Percentiles rank a stretch among this genome's conserved stretches.
Conservation (phyloP, 805 yeast species). For the Isabelozyma gotoi region DNA sequence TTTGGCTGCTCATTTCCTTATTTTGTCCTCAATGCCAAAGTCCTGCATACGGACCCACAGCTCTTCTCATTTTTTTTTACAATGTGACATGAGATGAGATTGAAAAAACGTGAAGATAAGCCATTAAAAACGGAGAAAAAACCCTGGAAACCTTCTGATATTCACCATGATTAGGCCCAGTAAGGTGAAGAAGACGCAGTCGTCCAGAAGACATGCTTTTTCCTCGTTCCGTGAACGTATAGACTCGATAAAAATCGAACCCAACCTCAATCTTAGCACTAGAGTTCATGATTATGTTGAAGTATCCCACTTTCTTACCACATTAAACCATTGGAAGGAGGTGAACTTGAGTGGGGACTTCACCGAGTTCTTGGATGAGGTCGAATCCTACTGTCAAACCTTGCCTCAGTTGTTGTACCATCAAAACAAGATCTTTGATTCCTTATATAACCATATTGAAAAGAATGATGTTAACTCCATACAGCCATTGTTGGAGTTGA, state of each 20-base stretch:
- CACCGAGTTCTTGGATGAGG: constrained; percentile 56
- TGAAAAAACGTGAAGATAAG: neutral
- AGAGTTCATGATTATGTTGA: constrained; percentile 72
- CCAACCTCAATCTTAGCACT: constrained; percentile 52
- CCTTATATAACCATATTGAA: constrained; percentile 46
- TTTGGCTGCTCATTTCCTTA: neutral
- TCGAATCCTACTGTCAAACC: constrained; percentile 59
- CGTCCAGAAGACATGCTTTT: constrained; percentile 58
- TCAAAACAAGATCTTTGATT: constrained; percentile 54
- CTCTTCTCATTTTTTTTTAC: neutral
- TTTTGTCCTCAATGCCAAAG: neutral
- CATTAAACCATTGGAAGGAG: constrained; percentile 86
- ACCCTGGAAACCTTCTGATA: neutral
- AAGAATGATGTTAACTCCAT: constrained; percentile 67
- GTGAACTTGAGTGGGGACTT: constrained; percentile 75
- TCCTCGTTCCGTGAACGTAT: constrained; percentile 81
- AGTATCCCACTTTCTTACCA: constrained; percentile 73
- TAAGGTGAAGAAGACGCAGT: constrained; percentile 46
- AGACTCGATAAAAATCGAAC: constrained; percentile 81
- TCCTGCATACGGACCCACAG: neutral
- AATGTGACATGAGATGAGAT: constrained; percentile 8
- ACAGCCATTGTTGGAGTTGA: constrained; percentile 74
- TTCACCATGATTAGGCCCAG: neutral
- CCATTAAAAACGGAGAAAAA: neutral
- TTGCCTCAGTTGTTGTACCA: constrained; percentile 81